Evolutionary conservation across 306 rosid species (phyloP), one percentile per base, ranked within the genome.

Genomic region (Gastrolobium villosum): DNA sequence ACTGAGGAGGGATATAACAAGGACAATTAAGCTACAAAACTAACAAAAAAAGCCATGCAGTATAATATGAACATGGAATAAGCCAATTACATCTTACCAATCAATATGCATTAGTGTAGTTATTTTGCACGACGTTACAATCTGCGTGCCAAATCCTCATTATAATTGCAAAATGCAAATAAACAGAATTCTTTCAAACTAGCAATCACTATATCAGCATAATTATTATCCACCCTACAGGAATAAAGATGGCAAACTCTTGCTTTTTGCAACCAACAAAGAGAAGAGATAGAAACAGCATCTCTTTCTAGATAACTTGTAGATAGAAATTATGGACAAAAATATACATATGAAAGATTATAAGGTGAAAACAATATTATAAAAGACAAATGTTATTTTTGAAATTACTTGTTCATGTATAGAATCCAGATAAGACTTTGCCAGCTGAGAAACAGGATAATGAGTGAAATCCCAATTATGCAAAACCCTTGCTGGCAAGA

Each of bases 401-500:
- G 65, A 76, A 73, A 46, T 83, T 87, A 96, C 99, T 89, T 93
- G 94, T 79, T 96, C 99, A 74, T 87, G 93, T 82, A 96, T 96
- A 69, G 99, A 93, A 79, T 93, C 98, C 87, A 96, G 88, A 80
- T 86, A 93, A 6, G 98, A 96, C 84, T 93, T 93, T 39, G 99
- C 99, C 82, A 90, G 6, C 87, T 96, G 99, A 66, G 98, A 96
- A 81, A 96, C 98, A 43, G 92, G 89, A 86, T 85, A 86, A 32
- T 43, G 84, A 61, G 84, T 83, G 69, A 96, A 96, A 86, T 96
- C 98, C 99, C 99, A 96, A 66, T 87, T 87, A 85, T 96, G 98
- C 79, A 96, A 87, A 76, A 96, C 94, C 85, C 93, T 88, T 82
- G 99, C 98, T 34, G 98, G 99, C 86, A 96, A 82, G 83, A 96